phyloP scores from a whole-genome alignment of 768 basidiomycete species.

The Lyophyllum shimeji region DNA sequence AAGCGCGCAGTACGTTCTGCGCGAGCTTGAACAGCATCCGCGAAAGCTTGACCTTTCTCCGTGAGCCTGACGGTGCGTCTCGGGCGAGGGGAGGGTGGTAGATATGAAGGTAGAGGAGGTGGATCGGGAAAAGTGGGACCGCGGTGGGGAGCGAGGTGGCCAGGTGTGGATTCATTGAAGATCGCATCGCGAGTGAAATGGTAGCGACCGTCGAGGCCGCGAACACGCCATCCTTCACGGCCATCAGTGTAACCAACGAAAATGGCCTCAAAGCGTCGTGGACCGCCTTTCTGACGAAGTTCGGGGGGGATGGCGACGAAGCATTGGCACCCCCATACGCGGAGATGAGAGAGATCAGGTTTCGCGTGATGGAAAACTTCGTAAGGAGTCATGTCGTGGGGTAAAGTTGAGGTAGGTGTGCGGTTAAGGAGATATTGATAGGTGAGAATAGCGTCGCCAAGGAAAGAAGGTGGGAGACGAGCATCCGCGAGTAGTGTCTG shows the following conservation, averaged over 20 bases:
- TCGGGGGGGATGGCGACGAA: conserved; percentile 1
- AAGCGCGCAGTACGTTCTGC: too few species aligned
- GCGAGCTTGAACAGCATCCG: too few species aligned
- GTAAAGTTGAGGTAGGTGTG: neutral
- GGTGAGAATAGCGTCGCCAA: neutral
- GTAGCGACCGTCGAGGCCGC: neutral
- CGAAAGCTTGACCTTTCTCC: neutral
- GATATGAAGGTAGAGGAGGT: neutral
- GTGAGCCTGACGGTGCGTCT: neutral
- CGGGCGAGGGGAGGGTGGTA: neutral
- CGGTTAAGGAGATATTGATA: neutral
- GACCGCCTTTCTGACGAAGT: neutral
- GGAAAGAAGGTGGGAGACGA: neutral
- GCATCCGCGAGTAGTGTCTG: too few species aligned
- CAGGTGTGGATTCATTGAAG: neutral
- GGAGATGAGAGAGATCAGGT: neutral
- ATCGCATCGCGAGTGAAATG: neutral
- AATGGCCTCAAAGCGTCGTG: too few species aligned
- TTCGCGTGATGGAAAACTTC: neutral
- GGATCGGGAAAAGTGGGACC: neutral
- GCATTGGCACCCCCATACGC: conserved; percentile 5
- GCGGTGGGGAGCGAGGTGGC: neutral
- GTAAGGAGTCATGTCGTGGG: neutral
- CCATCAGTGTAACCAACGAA: neutral
- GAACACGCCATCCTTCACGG: neutral